A percentile compares a stretch with the other conserved stretches of the same genome.
Evolutionary conservation across 2,329 filamentous ascomycete species (phyloP).

Genomic region (Aureobasidium lini): DNA sequence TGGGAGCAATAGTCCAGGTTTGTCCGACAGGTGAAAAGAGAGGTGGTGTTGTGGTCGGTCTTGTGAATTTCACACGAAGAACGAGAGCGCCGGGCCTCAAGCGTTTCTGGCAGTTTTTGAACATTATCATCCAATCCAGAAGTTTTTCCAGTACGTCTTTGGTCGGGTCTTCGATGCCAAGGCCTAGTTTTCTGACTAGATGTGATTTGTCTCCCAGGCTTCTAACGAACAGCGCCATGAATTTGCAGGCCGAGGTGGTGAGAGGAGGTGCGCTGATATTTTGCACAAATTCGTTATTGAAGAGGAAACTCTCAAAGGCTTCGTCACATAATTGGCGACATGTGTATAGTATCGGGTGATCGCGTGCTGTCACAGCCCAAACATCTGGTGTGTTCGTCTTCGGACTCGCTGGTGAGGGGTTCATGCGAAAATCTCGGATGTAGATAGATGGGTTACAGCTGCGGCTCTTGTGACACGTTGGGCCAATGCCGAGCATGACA

Average conservation of each 20-base stretch:
- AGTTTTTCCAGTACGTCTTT: neutral
- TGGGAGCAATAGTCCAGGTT: neutral
- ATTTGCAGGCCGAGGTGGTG: neutral
- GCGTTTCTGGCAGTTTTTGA: neutral
- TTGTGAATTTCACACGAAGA: neutral
- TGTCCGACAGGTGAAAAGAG: neutral
- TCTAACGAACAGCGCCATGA: neutral
- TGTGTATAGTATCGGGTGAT: neutral
- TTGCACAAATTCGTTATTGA: constrained; percentile 1
- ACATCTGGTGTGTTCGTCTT: neutral
- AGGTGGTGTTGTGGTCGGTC: neutral
- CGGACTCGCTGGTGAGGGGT: neutral
- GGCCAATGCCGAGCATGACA: neutral
- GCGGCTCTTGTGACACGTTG: neutral
- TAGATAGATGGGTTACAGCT: constrained; percentile 1
- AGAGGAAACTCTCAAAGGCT: neutral
- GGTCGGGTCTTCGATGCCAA: neutral
- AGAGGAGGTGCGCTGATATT: neutral
- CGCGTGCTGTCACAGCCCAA: neutral
- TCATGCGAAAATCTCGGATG: neutral
- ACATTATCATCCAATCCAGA: neutral
- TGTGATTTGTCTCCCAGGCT: neutral
- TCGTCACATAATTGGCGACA: neutral
- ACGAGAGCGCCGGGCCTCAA: neutral
- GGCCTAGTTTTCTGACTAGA: neutral